Evolutionary conservation across 2,329 filamentous ascomycete species (phyloP), one percentile per base, ranked within the genome.

Genomic region (Trichoderma sp.): DNA sequence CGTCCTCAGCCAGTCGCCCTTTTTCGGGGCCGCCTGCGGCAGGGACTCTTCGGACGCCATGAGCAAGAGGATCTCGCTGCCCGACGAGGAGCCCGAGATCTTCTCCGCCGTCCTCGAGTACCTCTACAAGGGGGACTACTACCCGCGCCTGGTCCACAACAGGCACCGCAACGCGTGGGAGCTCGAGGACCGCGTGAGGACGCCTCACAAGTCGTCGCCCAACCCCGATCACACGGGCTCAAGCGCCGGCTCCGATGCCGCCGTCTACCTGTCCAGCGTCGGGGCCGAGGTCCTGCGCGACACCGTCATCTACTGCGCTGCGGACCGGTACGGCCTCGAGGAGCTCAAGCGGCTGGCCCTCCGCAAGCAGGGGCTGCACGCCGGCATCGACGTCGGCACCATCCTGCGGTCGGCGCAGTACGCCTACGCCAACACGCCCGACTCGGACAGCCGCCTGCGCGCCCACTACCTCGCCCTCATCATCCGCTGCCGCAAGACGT

Each of bases 381-480:
- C 88, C 74, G 93, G 93, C 75, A 95, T 97, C 78, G 91, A 96
- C 75, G 91, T 96, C 77, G 91, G 88, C 74, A 93, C 92, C 71
- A 96, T 97, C 79, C 86, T 98, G 78, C 89, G 92, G 75, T 94
- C 90, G 74, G 93, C 93, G 72, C 92, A 94, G 79, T 97, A 95
- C 83, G 93, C 93, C 76, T 97, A 98, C 81, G 91, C 91, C 76
- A 89, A 97, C 83, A 97, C 94, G 74, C 93, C 93, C 71, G 92
- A 97, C 82, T 90, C 88, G 73, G 93, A 98, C 82, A 94, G 90
- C 76, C 88, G 90, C 74, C 88, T 98, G 79, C 93, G 93, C 82
- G 93, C 93, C 83, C 93, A 97, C 83, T 97, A 97, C 84, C 89
- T 98, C 78, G 92, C 93, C 77, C 87, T 97, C 80, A 96, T 97